phyloP scores from a whole-genome alignment of 2,329 filamentous ascomycete genomes.

The Fusarium bactridioides region DNA sequence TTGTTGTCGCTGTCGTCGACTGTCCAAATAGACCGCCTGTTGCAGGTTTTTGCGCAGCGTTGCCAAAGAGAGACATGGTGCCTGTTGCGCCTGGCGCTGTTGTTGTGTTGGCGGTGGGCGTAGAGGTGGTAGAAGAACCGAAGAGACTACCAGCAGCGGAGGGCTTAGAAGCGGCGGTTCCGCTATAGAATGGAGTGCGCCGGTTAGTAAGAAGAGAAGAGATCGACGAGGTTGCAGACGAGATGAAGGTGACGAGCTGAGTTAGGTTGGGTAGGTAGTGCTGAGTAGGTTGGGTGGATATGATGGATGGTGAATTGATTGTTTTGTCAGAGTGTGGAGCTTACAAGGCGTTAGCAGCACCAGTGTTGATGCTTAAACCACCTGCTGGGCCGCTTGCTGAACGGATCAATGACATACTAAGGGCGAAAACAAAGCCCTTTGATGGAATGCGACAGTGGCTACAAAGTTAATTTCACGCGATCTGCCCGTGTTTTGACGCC shows the following conservation, averaged over 20 bases:
- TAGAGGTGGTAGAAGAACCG: conserved; percentile 41
- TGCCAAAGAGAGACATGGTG: conserved; percentile 45
- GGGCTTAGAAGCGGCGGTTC: conserved; percentile 43
- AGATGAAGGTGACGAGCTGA: not conserved
- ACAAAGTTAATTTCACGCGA: conserved; percentile 28
- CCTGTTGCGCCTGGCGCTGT: conserved; percentile 36
- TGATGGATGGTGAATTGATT: conserved; percentile 22
- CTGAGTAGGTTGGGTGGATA: conserved; percentile 23
- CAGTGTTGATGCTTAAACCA: conserved; percentile 70
- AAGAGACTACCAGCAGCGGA: conserved; percentile 50
- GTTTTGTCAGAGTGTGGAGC: conserved; percentile 40
- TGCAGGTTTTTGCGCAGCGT: conserved; percentile 38
- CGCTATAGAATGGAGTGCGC: conserved; percentile 29
- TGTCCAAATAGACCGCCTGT: conserved; percentile 45
- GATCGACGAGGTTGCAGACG: not conserved
- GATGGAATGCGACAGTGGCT: conserved; percentile 32
- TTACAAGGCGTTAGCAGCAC: conserved; percentile 62
- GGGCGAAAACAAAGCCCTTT: conserved; percentile 18
- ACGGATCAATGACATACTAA: conserved; percentile 59
- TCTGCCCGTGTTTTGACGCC: conserved; percentile 31
- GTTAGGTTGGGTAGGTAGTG: not conserved
- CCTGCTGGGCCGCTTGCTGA: conserved; percentile 68
- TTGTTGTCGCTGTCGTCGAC: conserved; percentile 33
- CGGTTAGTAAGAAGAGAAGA: conserved; percentile 24
- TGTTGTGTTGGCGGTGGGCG: conserved; percentile 39